Evolutionary conservation across 805 yeast species (phyloP).

Genomic region (Saccharomycopsis microspora): DNA sequence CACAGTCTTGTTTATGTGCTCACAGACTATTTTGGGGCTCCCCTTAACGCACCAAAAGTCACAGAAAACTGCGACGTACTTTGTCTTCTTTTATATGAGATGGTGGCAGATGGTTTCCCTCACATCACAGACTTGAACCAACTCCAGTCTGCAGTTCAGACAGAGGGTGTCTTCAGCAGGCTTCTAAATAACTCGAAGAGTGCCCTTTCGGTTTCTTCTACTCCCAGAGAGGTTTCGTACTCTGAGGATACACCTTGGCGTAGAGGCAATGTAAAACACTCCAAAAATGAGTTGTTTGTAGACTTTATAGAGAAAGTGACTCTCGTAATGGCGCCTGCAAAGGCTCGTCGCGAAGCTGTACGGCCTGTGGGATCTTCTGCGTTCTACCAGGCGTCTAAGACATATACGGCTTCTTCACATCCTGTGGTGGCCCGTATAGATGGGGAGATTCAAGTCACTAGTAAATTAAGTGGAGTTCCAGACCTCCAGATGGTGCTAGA

Average conservation of each 20-base stretch:
- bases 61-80: slow-evolving; percentile 63
- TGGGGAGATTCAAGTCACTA: slow-evolving; percentile 54
- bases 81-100: slow-evolving; percentile 59
- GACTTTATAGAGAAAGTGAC: slow-evolving; percentile 63
- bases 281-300: slow-evolving; percentile 77
- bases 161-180: slow-evolving; percentile 41
- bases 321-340: slow-evolving; percentile 16
- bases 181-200: slow-evolving; percentile 31
- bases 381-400: slow-evolving; percentile 18
- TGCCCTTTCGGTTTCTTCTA: slow-evolving; percentile 16
- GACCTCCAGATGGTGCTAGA: slow-evolving; percentile 47
- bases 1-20: slow-evolving; percentile 38
- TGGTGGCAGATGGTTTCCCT: slow-evolving; percentile 72
- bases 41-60: slow-evolving; percentile 45
- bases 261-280: slow-evolving; percentile 51
- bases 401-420: slow-evolving; percentile 17
- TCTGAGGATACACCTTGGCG: slow-evolving; percentile 62
- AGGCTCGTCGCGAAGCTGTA: neutral
- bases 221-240: neutral
- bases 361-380: slow-evolving; percentile 17
- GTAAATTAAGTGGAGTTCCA: slow-evolving; percentile 73
- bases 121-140: slow-evolving; percentile 60
- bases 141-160: slow-evolving; percentile 60
- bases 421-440: slow-evolving; percentile 43
- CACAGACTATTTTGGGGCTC: slow-evolving; percentile 46